Base-by-base conservation (phyloP, 2,329 filamentous ascomycete species). In the Neopestalotiopsis rosae region DNA sequence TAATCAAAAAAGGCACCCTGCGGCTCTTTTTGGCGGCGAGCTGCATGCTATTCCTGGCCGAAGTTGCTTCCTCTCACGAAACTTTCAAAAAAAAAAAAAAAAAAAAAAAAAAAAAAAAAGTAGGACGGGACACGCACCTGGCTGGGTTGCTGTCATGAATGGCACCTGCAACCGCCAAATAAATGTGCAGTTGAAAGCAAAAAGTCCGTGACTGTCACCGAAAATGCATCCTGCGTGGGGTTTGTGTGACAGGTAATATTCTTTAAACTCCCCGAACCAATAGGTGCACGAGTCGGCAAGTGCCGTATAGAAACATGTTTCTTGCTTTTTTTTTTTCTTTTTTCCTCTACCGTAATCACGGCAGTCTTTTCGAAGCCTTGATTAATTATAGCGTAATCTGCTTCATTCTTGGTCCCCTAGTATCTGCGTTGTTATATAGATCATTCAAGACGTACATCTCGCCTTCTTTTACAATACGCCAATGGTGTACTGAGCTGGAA, bases 401-500 rank as follows among this genome's bases (percentile, higher is more conserved):
- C 34, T 38, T 38, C 24, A 10, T 38, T 38, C 10, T 38, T 38
- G 34, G 10, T 38, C 5, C 34, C 34, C 3, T 38, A 7, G 34
- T 38, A 38, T 38, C 34, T 38, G 24, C 24, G 24, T 28, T 28
- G 3, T 28, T 10, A 38, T 38, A 38, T 38, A 4, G 38, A n/a
- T 28, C 9, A 57, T 59, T 4, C 1, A 30, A 30, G 28, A 2
- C 9, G 3, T 38, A 28, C 24, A 28, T 28, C 24, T 28, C 24
- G 34, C 34, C 34, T 38, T 10, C 6, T 38, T 56, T 49, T 69
- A 70, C 67, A 83, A 71, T 61, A 79, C 78, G 2, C 86, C 87
- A 20, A 87, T 28, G 1, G 86, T 83, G 79, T 89, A 89, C 30
- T 70, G 81, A 4, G 67, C 69, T 2, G 82, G 78, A 34, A 87